These are phyloP conservation scores for Penicillium coffeae DNA, from an alignment of 495 filamentous ascomycete genomes.

Conservation along the genomic window DNA sequence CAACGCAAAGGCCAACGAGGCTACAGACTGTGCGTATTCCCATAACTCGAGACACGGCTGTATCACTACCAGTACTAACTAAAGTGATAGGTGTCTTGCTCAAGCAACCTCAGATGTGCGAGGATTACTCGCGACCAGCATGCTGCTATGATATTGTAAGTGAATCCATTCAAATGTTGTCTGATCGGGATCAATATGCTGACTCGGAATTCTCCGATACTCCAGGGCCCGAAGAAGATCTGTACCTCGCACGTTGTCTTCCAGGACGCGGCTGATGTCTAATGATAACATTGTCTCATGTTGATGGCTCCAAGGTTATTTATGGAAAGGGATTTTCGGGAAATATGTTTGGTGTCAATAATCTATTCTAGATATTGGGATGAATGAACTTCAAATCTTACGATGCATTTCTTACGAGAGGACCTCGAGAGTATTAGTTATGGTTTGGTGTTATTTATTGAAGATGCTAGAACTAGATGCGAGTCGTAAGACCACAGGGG, in stretches of 20 bases:
- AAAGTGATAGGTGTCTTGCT: conserved; percentile 8
- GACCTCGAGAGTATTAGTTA: too few species aligned
- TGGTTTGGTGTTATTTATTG: too few species aligned
- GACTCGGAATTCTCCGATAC: neutral
- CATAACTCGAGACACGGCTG: neutral
- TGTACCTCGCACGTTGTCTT: conserved; percentile 28
- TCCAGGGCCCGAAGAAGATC: conserved; percentile 26
- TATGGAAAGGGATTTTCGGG: neutral
- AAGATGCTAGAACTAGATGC: too few species aligned
- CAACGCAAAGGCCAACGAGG: conserved; percentile 27
- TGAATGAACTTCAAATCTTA: conserved; percentile 4
- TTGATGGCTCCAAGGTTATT: conserved; percentile 2
- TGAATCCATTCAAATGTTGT: neutral
- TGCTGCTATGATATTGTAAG: conserved; percentile 22
- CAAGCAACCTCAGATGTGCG: conserved; percentile 21
- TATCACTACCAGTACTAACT: neutral
- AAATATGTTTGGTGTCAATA: conserved; percentile 16
- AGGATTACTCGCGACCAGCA: conserved; percentile 27
- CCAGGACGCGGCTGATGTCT: conserved; percentile 20
- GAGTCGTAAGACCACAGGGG: too few species aligned
- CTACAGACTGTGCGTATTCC: conserved; percentile 24
- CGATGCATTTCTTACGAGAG: too few species aligned
- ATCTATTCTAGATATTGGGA: conserved; percentile 9
- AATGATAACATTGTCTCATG: neutral
- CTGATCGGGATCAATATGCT: too few species aligned